Base-by-base conservation (phyloP, 495 filamentous ascomycete genomes). In the Durotheca rogersii region DNA sequence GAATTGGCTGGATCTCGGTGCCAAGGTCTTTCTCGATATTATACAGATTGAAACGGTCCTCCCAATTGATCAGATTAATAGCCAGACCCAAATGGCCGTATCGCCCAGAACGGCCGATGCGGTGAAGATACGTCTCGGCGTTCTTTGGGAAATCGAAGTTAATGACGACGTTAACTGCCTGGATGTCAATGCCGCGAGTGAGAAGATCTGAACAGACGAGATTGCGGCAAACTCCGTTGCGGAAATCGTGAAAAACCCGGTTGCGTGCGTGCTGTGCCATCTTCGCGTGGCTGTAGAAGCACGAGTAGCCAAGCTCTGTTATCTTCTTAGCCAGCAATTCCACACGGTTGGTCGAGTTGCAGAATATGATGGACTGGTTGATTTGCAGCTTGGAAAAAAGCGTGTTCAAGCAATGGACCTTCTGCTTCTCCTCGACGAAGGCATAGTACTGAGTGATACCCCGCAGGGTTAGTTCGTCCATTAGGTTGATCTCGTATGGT, bases 111-210 rank as follows among this genome's bases (percentile, higher is more conserved):
- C 93, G 87, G 69, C 93, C 93, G 67, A 99, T 97, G 53, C 93
- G 90, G 71, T 99, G 93, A 16, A 99, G 88, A 67, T 99, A 99
- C 0, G 93, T 99, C 70, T 99, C 93, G 16, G 93, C 94, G 61
- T 99, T 97, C 76, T 99, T 99, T 6, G 93, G 93, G 71, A 99
- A 99, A 65, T 99, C 93, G 60, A 99, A 99, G 70, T 99, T 99
- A 78, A 99, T 99, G 58, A 99, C 93, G 38, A 99, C 93, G 58
- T 99, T 99, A 56, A 99, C 93, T 14, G 94, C 93, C 73, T 99
- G 93, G 58, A 99, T 99, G 71, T 99, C 93, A 62, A 99, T 99
- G 78, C 93, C 93, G 64, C 93, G 91, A 48, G 93, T 99, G 23
- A 99, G 81, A 20, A 99, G 79, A 72, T 99, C 93, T 1, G 93